phyloP scores from a whole-genome alignment of 148 eudicot species.

The Fagopyrum esculentum region DNA sequence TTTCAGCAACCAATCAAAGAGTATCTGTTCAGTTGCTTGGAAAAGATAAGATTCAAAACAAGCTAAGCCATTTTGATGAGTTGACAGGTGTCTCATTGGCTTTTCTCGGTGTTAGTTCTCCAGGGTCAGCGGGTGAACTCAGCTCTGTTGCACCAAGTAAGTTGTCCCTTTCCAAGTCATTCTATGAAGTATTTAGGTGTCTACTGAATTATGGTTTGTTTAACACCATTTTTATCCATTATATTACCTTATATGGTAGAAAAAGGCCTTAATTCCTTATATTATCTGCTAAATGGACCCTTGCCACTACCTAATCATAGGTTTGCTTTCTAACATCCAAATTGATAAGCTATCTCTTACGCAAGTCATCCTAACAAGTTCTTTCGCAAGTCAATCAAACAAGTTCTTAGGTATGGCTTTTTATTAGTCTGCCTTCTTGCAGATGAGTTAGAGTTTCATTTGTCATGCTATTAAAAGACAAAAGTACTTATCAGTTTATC shows the following conservation, averaged over 20 bases:
- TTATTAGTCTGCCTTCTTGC: neutral
- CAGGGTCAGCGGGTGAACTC: slow-evolving; percentile 49
- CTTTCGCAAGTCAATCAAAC: neutral
- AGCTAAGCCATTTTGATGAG: slow-evolving; percentile 68
- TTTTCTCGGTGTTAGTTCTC: slow-evolving; percentile 70
- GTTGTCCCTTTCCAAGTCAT: slow-evolving; percentile 17
- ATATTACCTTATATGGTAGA: too few species aligned
- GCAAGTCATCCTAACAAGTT: neutral
- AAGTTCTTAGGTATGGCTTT: too few species aligned
- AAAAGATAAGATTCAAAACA: slow-evolving; percentile 73
- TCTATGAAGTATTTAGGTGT: neutral
- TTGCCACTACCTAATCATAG: neutral
- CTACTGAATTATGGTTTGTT: too few species aligned
- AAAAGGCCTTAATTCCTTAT: too few species aligned
- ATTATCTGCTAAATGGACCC: too few species aligned
- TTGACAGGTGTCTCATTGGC: slow-evolving; percentile 60
- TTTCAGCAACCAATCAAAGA: slow-evolving; percentile 51
- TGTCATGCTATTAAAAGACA: neutral
- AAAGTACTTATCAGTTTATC: neutral
- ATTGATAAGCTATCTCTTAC: neutral
- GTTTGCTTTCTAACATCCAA: neutral
- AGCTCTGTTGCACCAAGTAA: slow-evolving; percentile 59
- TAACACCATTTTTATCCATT: too few species aligned
- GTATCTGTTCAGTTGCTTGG: slow-evolving; percentile 84
- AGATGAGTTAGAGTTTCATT: neutral